Evolutionary conservation across 805 yeast species (phyloP).

Genomic region (Lipomyces kockii): DNA sequence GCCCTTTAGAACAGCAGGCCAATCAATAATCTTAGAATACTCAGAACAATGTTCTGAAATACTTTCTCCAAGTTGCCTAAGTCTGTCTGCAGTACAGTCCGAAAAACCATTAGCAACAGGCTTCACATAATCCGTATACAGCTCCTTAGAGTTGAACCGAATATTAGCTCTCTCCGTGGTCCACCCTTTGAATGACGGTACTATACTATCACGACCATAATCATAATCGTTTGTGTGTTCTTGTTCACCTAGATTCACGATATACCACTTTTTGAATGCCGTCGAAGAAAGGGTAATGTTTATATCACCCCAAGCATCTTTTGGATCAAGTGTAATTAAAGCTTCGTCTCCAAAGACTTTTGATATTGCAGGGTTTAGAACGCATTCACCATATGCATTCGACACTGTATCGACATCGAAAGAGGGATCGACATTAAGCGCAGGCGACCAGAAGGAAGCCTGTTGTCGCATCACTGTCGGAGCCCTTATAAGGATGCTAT

Average conservation of each 20-base stretch:
- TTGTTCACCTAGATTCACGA: background rate
- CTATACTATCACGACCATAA: background rate
- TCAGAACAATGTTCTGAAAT: background rate
- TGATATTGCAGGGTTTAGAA: background rate
- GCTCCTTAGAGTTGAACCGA: background rate
- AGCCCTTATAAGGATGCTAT: slow-evolving; percentile 11
- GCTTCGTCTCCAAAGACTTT: slow-evolving; percentile 9
- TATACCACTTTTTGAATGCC: slow-evolving; percentile 16
- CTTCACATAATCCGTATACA: background rate
- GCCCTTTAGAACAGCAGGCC: background rate
- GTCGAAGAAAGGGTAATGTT: slow-evolving; percentile 19
- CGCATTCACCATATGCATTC: background rate
- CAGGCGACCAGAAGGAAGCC: background rate
- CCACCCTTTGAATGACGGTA: background rate
- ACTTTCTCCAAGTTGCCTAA: background rate
- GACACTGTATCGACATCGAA: slow-evolving; percentile 13
- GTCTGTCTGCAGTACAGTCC: background rate
- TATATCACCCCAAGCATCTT: slow-evolving; percentile 26
- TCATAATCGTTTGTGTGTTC: background rate
- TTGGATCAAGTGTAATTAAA: slow-evolving; percentile 8
- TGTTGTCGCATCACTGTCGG: background rate
- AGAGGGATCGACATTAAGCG: background rate
- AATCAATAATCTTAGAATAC: background rate
- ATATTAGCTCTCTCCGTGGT: background rate
- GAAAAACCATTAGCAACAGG: background rate